Evolutionary conservation across 2,329 filamentous ascomycete species (phyloP).

Genomic region (Xylariomycetidae sp.): DNA sequence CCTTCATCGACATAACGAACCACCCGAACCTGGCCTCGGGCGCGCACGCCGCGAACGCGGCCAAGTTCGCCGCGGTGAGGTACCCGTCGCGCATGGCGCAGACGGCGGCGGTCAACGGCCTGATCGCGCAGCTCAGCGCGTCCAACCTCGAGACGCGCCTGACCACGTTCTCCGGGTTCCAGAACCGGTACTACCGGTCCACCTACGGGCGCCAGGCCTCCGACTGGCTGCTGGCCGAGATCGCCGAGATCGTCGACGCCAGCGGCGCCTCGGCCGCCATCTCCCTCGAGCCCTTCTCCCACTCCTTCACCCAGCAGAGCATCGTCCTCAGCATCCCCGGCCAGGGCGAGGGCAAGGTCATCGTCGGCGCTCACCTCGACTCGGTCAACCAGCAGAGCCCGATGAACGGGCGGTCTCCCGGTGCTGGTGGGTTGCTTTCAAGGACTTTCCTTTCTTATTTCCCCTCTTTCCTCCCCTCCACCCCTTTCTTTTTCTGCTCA

Average conservation of each 20-base stretch:
- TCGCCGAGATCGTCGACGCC: conserved; percentile 58
- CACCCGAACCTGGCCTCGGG: conserved; percentile 50
- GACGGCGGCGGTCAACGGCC: conserved; percentile 50
- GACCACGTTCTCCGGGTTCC: conserved; percentile 61
- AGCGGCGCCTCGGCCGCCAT: conserved; percentile 58
- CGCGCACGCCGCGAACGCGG: conserved; percentile 18
- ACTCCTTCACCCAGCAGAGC: conserved; percentile 70
- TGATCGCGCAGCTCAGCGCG: conserved; percentile 58
- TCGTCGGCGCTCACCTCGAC: conserved; percentile 76
- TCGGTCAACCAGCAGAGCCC: conserved; percentile 74
- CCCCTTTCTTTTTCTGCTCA: not conserved
- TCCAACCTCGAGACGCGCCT: conserved; percentile 62
- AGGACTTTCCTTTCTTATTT: too few species aligned
- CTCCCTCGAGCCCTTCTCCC: conserved; percentile 59
- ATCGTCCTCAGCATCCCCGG: conserved; percentile 80
- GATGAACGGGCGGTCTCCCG: conserved; percentile 66
- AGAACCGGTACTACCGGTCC: conserved; percentile 64
- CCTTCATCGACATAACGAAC: conserved; percentile 76
- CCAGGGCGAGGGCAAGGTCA: conserved; percentile 65
- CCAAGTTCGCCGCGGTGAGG: conserved; percentile 35
- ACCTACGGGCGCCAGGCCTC: conserved; percentile 66
- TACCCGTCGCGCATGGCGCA: conserved; percentile 58
- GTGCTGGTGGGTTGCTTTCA: conserved; percentile 38
- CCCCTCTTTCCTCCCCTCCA: too few species aligned
- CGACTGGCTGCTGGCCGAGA: conserved; percentile 65